Conservation (phyloP, 2,329 filamentous ascomycete species). For the Purpureocillium lavendulum region DNA sequence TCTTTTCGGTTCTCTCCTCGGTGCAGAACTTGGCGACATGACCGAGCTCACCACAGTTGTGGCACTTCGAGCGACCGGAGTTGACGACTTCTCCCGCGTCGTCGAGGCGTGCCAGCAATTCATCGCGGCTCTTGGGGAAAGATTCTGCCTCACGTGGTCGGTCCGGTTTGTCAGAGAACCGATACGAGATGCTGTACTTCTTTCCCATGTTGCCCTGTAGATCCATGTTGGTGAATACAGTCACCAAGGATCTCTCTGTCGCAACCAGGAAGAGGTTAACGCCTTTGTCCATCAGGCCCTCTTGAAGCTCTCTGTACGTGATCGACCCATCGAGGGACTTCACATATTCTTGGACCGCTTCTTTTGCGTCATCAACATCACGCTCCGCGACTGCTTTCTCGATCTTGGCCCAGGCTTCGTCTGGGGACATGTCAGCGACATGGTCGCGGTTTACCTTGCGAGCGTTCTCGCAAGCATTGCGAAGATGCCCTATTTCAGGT, state of each 20-base stretch:
- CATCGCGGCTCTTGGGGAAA: slow-evolving; percentile 50
- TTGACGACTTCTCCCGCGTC: slow-evolving; percentile 58
- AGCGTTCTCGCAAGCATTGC: slow-evolving; percentile 47
- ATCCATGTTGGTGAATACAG: slow-evolving; percentile 62
- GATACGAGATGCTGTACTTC: slow-evolving; percentile 56
- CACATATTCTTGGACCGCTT: slow-evolving; percentile 50
- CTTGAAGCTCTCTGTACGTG: slow-evolving; percentile 54
- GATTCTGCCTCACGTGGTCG: slow-evolving; percentile 49
- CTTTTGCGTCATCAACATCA: slow-evolving; percentile 57
- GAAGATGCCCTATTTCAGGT: slow-evolving; percentile 41
- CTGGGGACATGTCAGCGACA: slow-evolving; percentile 38
- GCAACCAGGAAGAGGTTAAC: slow-evolving; percentile 55
- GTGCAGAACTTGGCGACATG: slow-evolving; percentile 54
- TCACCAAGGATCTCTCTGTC: slow-evolving; percentile 45
- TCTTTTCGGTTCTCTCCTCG: slow-evolving; percentile 43
- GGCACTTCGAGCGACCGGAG: slow-evolving; percentile 50
- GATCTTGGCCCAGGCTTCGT: slow-evolving; percentile 52
- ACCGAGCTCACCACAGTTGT: slow-evolving; percentile 56
- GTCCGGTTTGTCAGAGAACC: slow-evolving; percentile 47
- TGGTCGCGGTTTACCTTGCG: slow-evolving; percentile 48
- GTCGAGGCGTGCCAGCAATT: slow-evolving; percentile 55
- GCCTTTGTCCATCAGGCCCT: slow-evolving; percentile 43
- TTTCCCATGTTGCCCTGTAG: slow-evolving; percentile 59
- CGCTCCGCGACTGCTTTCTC: slow-evolving; percentile 39
- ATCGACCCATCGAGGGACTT: slow-evolving; percentile 46